Percentiles rank a stretch among this genome's conserved stretches.
phyloP scores from a whole-genome alignment of 2,329 filamentous ascomycete species.

The Purpureocillium lavendulum region DNA sequence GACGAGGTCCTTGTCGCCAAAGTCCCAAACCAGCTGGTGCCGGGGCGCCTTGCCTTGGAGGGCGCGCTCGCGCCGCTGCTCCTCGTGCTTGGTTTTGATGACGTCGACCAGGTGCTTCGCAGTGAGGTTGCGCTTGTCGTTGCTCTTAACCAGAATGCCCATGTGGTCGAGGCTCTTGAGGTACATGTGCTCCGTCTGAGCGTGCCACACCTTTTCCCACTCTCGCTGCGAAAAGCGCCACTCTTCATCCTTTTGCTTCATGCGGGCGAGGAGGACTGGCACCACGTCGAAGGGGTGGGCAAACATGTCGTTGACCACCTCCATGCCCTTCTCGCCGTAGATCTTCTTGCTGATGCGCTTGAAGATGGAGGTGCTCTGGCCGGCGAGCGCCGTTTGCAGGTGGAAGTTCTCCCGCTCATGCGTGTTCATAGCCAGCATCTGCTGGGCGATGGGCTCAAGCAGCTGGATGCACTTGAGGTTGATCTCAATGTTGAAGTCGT shows the following conservation, averaged over 20 bases:
- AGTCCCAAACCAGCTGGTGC: constrained; percentile 69
- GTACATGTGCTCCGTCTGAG: constrained; percentile 90
- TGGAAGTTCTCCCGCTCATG: constrained; percentile 66
- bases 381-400: constrained; percentile 76
- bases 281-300: constrained; percentile 76
- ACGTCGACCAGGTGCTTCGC: constrained; percentile 84
- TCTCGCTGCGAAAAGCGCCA: constrained; percentile 96
- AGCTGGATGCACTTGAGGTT: constrained; percentile 93
- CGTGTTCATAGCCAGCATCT: constrained; percentile 72
- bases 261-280: constrained; percentile 75
- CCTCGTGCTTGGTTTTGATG: constrained; percentile 87
- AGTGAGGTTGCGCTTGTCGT: constrained; percentile 85
- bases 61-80: constrained; percentile 67
- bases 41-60: constrained; percentile 53
- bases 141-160: constrained; percentile 79
- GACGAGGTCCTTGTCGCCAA: constrained; percentile 63
- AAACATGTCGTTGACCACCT: constrained; percentile 84
- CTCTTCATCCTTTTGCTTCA: constrained; percentile 95
- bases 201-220: constrained; percentile 98
- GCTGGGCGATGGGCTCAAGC: constrained; percentile 86
- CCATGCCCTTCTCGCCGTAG: constrained; percentile 79
- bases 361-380: constrained; percentile 93
- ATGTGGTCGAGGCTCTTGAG: constrained; percentile 96
- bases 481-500: constrained; percentile 96
- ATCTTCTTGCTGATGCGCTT: constrained; percentile 97